Percentiles rank a stretch among this genome's conserved stretches.
Conservation (phyloP, 2,329 filamentous ascomycete species). For the Metarhizium humberi region DNA sequence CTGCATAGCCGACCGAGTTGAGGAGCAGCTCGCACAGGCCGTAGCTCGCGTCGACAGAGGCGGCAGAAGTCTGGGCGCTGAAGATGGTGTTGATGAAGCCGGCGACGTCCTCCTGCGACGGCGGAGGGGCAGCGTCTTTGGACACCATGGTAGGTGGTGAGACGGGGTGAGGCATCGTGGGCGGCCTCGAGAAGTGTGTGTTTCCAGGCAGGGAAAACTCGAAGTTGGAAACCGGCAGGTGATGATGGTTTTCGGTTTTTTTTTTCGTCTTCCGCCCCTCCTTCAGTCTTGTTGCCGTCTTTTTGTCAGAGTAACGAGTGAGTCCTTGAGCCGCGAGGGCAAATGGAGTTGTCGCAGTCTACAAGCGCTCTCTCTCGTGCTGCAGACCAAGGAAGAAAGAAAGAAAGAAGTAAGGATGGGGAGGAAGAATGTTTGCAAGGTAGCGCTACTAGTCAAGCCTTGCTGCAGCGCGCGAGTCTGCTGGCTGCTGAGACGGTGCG, state of each 20-base stretch:
- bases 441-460: background rate
- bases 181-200: background rate
- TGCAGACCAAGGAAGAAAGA: background rate
- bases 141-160: constrained; percentile 40
- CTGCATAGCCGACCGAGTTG: constrained; percentile 42
- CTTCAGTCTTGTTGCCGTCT: background rate
- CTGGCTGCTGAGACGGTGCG: background rate
- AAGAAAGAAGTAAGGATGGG: background rate
- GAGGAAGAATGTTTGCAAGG: background rate
- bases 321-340: too few species aligned
- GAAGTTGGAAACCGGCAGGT: background rate
- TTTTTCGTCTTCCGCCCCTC: background rate
- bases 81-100: constrained; percentile 60
- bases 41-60: constrained; percentile 57
- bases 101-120: constrained; percentile 56
- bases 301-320: background rate
- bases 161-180: constrained; percentile 38
- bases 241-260: background rate
- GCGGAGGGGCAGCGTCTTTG: constrained; percentile 42
- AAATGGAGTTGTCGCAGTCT: too few species aligned
- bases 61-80: constrained; percentile 56
- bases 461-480: background rate
- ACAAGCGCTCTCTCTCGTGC: too few species aligned
- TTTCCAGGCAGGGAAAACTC: too few species aligned
- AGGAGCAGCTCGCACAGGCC: constrained; percentile 50